Percentiles rank a stretch among this genome's conserved stretches.
These are phyloP conservation scores for Naganishia albida DNA, from an alignment of 1,284 basidiomycete genomes.

Conservation along the genomic window DNA sequence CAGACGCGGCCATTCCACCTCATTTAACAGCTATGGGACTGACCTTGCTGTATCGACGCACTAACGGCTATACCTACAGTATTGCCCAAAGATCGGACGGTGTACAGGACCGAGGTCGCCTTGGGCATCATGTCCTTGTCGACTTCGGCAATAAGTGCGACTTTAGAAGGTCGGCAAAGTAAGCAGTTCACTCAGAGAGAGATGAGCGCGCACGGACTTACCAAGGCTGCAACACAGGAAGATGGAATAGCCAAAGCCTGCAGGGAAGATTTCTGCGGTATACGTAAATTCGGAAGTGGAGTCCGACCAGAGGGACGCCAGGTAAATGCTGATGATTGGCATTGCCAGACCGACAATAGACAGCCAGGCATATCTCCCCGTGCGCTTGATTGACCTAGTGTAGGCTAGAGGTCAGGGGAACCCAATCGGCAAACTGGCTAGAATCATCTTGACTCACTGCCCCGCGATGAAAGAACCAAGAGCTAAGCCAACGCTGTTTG, in stretches of 20 bases:
- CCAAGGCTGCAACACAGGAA: constrained; percentile 49
- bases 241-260: constrained; percentile 50
- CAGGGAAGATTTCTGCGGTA: constrained; percentile 48
- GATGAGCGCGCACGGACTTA: constrained; percentile 31
- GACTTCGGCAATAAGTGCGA: constrained; percentile 49
- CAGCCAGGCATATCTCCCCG: constrained; percentile 45
- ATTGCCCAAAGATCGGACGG: constrained; percentile 48
- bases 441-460: constrained; percentile 58
- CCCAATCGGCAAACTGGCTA: neutral
- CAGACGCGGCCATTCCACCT: neutral
- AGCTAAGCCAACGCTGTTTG: constrained; percentile 80
- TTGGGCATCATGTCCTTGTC: constrained; percentile 51
- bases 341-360: constrained; percentile 46
- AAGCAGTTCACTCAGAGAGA: neutral
- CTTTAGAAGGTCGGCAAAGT: constrained; percentile 32
- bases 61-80: constrained; percentile 51
- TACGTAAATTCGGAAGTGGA: constrained; percentile 46
- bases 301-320: constrained; percentile 46
- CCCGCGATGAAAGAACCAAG: constrained; percentile 82
- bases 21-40: neutral
- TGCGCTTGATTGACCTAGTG: constrained; percentile 48
- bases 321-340: constrained; percentile 39
- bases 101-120: constrained; percentile 53
- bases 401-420: neutral
- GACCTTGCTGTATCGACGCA: constrained; percentile 49